Evolutionary conservation across 495 filamentous ascomycete species (phyloP), one percentile per base, ranked within the genome.

Genomic region (Lindgomyces ingoldianus): DNA sequence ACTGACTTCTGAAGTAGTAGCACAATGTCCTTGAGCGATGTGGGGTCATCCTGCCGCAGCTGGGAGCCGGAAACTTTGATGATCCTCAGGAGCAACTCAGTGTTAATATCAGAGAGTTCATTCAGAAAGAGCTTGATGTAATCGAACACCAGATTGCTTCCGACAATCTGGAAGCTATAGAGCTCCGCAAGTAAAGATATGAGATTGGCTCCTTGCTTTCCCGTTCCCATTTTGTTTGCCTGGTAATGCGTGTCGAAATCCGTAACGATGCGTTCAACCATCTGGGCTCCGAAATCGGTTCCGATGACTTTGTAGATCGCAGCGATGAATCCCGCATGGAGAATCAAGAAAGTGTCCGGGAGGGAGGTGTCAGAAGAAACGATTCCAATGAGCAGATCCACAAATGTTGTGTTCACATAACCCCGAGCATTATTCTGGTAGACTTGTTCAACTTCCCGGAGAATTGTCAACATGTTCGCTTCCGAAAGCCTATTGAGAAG

Each of bases 401-500:
- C 82, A 10, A 96, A 74, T 0, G 84, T 89, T 1, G 89, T 87
- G 3, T 91, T 93, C 44, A 98, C 91, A 72, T 91, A 83, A 50
- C 92, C 89, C 9, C 95, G 84, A 0, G 93, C 85, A 68, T 95
- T 83, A 4, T 87, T 83, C 26, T 85, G 82, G 73, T 97, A 98
- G 0, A 98, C 78, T 65, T 88, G 83, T 73, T 94, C 90, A 19
- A 96, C 80, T 29, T 95, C 91, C 2, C 80, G 77, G 6, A 96
- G 76, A 51, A 97, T 93, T 14, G 88, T 84, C 4, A 94, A 73
- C 64, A 98, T 73, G 68, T 91, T 97, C 2, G 91, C 85, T 72
- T 97, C 93, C 0, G 95, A 96, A 44, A 98, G 77, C 70, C 93
- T 88, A 78, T 98, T 98, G 62, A 98, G 80, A 10, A 94, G 81